Conservation (phyloP, 192 early-diverging fungal species). For the Backusella psychrophila region DNA sequence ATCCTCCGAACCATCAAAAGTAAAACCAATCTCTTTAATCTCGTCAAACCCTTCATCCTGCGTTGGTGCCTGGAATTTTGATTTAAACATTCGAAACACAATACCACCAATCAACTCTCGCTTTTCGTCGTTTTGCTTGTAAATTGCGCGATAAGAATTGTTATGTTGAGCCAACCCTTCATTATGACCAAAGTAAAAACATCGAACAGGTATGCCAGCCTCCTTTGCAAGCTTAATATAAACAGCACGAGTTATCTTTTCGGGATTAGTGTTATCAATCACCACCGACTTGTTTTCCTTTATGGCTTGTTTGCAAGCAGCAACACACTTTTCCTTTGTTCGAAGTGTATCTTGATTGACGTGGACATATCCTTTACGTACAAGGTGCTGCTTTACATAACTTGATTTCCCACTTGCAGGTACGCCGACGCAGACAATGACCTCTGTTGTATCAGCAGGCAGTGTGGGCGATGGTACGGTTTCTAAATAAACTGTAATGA, state of each 20-base stretch:
- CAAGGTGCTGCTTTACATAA: slow-evolving; percentile 63
- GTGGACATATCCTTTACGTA: slow-evolving; percentile 61
- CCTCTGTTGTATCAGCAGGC: slow-evolving; percentile 37
- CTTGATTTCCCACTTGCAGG: slow-evolving; percentile 86
- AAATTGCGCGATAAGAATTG: slow-evolving; percentile 64
- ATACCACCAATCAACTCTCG: slow-evolving; percentile 44
- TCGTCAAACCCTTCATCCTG: slow-evolving; percentile 59
- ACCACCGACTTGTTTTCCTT: slow-evolving; percentile 56
- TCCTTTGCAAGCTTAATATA: slow-evolving; percentile 67
- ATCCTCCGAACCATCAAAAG: slow-evolving; percentile 46
- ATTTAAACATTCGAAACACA: slow-evolving; percentile 51
- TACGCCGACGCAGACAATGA: slow-evolving; percentile 77
- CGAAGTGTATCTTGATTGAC: slow-evolving; percentile 86
- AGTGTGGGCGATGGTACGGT: slow-evolving; percentile 1
- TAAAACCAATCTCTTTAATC: slow-evolving; percentile 60
- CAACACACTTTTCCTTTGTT: slow-evolving; percentile 73
- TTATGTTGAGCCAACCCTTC: slow-evolving; percentile 74
- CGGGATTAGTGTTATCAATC: slow-evolving; percentile 88
- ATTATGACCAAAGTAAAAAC: slow-evolving; percentile 59
- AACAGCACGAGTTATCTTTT: slow-evolving; percentile 47
- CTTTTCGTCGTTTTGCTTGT: background rate
- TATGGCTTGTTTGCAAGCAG: slow-evolving; percentile 51
- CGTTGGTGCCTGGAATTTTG: slow-evolving; percentile 44
- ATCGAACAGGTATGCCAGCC: slow-evolving; percentile 54
- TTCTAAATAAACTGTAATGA: slow-evolving; percentile 6